A percentile compares a stretch with the other conserved stretches of the same genome.
phyloP scores from a whole-genome alignment of 208 protist genomes.

The Wallacemonas sp. region DNA sequence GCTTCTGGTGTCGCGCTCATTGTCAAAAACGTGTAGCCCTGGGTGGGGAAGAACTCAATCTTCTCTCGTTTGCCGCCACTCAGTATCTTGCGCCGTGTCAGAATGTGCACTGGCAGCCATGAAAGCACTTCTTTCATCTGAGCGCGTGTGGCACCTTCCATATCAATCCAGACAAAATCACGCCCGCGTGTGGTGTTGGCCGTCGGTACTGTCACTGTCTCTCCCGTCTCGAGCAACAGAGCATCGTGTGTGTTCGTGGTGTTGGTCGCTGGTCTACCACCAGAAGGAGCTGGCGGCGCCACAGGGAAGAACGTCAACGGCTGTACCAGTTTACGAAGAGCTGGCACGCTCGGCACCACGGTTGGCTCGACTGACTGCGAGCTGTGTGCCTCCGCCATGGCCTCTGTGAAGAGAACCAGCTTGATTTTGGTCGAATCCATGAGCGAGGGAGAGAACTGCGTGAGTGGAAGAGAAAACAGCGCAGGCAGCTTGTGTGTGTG shows the following conservation, averaged over 20 bases:
- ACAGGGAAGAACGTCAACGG: constrained; percentile 4
- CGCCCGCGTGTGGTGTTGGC: neutral
- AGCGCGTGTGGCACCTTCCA: constrained; percentile 17
- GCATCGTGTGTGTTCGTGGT: too few relatives aligned
- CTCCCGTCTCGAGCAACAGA: too few relatives aligned
- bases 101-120: constrained; percentile 45
- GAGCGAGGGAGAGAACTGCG: too few relatives aligned
- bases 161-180: constrained; percentile 37
- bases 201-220: too few relatives aligned
- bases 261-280: neutral
- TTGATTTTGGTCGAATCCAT: constrained; percentile 9
- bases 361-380: neutral
- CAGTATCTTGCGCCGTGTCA: constrained; percentile 30
- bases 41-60: constrained; percentile 52
- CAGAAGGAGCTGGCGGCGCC: neutral
- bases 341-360: neutral
- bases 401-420: neutral
- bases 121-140: constrained; percentile 35
- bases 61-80: constrained; percentile 1
- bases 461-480: too few relatives aligned
- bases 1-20: constrained; percentile 27
- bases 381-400: neutral
- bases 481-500: neutral
- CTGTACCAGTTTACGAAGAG: neutral
- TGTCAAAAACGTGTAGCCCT: constrained; percentile 47